Evolutionary conservation across 169 alveolate genomes (phyloP).

Genomic region (Amoebophrya sp.): DNA sequence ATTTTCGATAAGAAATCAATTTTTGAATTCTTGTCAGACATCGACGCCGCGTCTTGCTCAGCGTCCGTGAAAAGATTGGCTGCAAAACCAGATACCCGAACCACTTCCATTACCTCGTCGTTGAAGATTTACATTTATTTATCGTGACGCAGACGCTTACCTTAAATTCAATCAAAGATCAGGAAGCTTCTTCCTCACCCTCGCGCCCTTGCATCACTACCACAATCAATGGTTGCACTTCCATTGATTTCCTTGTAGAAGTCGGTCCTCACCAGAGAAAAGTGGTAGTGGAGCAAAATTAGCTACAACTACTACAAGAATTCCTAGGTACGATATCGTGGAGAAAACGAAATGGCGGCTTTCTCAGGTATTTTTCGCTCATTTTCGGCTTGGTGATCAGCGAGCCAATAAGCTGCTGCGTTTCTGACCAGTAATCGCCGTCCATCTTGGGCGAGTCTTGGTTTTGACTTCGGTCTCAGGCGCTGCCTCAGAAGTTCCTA

Average conservation of each 20-base stretch:
- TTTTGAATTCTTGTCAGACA: conserved; percentile 39
- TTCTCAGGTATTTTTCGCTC: conserved; percentile 43
- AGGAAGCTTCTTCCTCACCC: too few species aligned
- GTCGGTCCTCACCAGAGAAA: too few species aligned
- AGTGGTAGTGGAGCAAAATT: too few species aligned
- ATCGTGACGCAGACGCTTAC: too few species aligned
- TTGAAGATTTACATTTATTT: not conserved
- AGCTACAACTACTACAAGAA: too few species aligned
- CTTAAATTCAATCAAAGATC: too few species aligned
- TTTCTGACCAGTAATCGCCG: conserved; percentile 39
- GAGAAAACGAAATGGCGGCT: conserved; percentile 46
- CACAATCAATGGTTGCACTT: too few species aligned
- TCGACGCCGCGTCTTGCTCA: conserved; percentile 42
- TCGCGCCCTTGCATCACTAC: too few species aligned
- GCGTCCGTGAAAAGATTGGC: conserved; percentile 34
- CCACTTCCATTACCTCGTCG: conserved; percentile 38
- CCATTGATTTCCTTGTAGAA: too few species aligned
- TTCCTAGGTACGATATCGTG: conserved; percentile 41
- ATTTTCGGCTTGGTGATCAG: conserved; percentile 47
- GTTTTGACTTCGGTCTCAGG: too few species aligned
- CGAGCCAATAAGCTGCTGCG: conserved; percentile 38
- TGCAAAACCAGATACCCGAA: conserved; percentile 34
- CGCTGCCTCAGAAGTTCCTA: too few species aligned
- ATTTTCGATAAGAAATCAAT: conserved; percentile 41
- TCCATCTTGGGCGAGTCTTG: too few species aligned